Evolutionary conservation across 1,284 basidiomycete genomes (phyloP).

Genomic region (Schizophyllum amplum): DNA sequence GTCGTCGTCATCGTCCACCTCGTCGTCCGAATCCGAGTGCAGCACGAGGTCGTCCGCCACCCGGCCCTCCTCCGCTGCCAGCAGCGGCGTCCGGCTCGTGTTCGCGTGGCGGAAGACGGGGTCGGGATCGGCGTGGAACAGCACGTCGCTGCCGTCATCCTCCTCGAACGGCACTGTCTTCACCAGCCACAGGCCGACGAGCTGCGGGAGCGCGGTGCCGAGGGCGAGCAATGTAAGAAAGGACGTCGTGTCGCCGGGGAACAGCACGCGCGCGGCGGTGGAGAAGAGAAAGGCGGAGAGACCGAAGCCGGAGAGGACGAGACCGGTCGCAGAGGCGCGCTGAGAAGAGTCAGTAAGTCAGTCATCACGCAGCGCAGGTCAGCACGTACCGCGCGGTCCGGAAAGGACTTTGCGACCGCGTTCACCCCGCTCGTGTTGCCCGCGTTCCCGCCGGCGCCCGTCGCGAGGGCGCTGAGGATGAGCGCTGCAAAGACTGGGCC

Average conservation of each 20-base stretch:
- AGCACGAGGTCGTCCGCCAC: too few relatives aligned
- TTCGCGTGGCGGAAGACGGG: conserved; percentile 7
- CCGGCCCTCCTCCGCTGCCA: conserved; percentile 4
- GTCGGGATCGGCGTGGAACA: too few relatives aligned
- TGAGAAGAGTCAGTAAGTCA: conserved; percentile 15
- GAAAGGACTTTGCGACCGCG: conserved; percentile 59
- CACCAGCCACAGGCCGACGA: too few relatives aligned
- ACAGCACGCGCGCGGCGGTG: conserved; percentile 54
- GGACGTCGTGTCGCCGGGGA: conserved; percentile 62
- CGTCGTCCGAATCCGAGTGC: too few relatives aligned
- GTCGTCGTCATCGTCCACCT: too few relatives aligned
- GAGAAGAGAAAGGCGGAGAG: conserved; percentile 79
- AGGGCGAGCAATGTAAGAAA: conserved; percentile 64
- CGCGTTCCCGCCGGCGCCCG: conserved; percentile 55
- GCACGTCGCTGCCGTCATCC: too few relatives aligned
- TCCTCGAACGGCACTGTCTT: too few relatives aligned
- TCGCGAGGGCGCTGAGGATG: conserved; percentile 31
- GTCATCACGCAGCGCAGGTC: neutral
- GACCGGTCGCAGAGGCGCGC: conserved; percentile 65
- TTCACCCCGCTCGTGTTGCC: conserved; percentile 51
- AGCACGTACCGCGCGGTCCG: conserved; percentile 36
- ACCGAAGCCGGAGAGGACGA: conserved; percentile 79
- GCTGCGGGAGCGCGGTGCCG: conserved; percentile 53
- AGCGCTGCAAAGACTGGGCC: conserved; percentile 22
- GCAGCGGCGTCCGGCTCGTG: conserved; percentile 10